Evolutionary conservation across 2,329 filamentous ascomycete species (phyloP).

Genomic region (Pseudocercospora vitis): DNA sequence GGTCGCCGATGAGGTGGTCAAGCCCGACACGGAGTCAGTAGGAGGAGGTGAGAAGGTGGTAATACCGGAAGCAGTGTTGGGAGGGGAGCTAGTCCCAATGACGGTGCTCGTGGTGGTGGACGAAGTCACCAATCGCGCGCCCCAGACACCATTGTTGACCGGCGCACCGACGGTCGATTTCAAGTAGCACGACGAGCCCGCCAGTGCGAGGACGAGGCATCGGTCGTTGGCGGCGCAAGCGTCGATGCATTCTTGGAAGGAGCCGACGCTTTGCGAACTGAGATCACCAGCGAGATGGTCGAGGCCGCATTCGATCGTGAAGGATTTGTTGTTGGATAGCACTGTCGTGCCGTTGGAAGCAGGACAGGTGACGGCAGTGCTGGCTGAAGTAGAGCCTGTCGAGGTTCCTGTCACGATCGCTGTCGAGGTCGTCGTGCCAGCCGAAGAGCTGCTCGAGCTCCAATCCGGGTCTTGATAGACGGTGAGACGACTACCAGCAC

Average conservation of each 20-base stretch:
- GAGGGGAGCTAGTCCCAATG: background rate
- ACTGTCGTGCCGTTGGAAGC: conserved; percentile 27
- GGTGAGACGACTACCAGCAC: conserved; percentile 31
- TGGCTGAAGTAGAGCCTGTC: conserved; percentile 17
- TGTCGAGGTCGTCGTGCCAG: too few relatives aligned
- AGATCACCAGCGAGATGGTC: conserved; percentile 34
- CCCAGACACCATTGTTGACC: conserved; percentile 27
- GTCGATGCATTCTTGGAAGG: conserved; percentile 35
- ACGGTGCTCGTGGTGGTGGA: conserved; percentile 15
- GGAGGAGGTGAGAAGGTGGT: too few relatives aligned
- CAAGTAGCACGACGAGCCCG: conserved; percentile 37
- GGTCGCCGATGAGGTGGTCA: too few relatives aligned
- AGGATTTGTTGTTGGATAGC: conserved; percentile 31
- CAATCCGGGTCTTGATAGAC: conserved; percentile 17
- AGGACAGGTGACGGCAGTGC: conserved; percentile 31
- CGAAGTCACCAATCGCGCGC: conserved; percentile 32
- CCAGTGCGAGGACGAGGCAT: conserved; percentile 38
- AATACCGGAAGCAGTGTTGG: conserved; percentile 6
- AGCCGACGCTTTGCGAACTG: conserved; percentile 26
- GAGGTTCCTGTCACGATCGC: conserved; percentile 19
- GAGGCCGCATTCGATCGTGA: conserved; percentile 31
- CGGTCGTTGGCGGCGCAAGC: conserved; percentile 34
- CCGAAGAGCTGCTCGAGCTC: background rate
- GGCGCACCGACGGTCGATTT: conserved; percentile 32
- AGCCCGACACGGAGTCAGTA: too few relatives aligned